Evolutionary conservation across 169 alveolate genomes (phyloP).

Genomic region (Cyclospora cayetanensis): DNA sequence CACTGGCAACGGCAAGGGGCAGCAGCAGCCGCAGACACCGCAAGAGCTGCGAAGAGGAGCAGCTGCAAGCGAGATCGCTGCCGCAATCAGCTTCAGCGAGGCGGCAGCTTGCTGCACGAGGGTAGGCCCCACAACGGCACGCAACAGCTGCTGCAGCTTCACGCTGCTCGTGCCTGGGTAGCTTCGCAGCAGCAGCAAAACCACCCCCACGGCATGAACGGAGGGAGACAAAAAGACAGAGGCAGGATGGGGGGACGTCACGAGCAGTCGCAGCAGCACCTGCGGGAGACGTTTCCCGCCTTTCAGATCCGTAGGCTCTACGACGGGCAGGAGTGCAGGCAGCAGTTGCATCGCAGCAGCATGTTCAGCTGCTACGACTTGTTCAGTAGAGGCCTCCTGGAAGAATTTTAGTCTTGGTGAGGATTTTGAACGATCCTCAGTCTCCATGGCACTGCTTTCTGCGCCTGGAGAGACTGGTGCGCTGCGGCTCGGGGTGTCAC

Average conservation of each 20-base stretch:
- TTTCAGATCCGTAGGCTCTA: neutral
- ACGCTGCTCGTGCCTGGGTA: constrained; percentile 37
- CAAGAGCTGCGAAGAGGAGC: constrained; percentile 12
- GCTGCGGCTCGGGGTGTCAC: no score
- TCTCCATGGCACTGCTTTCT: no score
- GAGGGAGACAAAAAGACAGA: constrained; percentile 20
- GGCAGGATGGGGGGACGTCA: constrained; percentile 27
- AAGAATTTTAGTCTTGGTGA: no score
- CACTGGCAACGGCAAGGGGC: constrained; percentile 29
- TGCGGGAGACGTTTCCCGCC: constrained; percentile 48
- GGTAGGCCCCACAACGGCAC: neutral
- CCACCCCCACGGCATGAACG: constrained; percentile 17
- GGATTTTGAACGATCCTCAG: no score
- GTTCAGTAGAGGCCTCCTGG: no score
- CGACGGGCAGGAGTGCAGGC: constrained; percentile 23
- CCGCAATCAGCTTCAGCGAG: neutral
- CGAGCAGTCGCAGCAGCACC: constrained; percentile 39
- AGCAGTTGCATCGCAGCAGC: neutral
- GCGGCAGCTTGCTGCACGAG: constrained; percentile 37
- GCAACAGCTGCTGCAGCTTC: constrained; percentile 39
- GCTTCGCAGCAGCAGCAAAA: constrained; percentile 53
- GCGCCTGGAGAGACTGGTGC: no score
- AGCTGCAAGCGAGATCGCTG: constrained; percentile 20
- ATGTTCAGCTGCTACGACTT: no score
- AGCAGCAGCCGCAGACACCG: constrained; percentile 42